A percentile compares a stretch with the other conserved stretches of the same genome.
phyloP scores from a whole-genome alignment of 768 basidiomycete species.

The Tricholoma hemisulphureum region DNA sequence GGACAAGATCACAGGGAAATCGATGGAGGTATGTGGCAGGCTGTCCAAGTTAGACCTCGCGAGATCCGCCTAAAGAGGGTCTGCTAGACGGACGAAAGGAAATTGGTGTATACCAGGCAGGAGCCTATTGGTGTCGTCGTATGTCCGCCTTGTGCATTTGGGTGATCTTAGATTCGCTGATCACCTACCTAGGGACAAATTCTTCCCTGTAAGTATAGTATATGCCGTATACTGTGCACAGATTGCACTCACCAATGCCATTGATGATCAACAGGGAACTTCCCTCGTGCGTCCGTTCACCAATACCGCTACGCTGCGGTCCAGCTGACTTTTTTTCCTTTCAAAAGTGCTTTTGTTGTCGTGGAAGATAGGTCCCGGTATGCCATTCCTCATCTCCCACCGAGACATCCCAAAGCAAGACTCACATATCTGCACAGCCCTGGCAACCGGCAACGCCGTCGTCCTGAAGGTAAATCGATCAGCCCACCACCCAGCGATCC shows the following conservation, averaged over 20 bases:
- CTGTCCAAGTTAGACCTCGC: background rate
- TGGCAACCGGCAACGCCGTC: conserved; percentile 79
- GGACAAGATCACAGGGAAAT: conserved; percentile 36
- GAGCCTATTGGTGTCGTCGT: conserved; percentile 5
- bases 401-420: background rate
- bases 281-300: conserved; percentile 40
- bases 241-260: conserved; percentile 15
- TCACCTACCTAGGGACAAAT: conserved; percentile 35
- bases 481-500: too few species aligned
- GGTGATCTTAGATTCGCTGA: background rate
- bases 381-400: background rate
- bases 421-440: conserved; percentile 43
- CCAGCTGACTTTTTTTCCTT: conserved; percentile 11
- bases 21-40: background rate
- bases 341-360: conserved; percentile 54
- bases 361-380: conserved; percentile 79
- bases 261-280: conserved; percentile 55
- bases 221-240: too few species aligned
- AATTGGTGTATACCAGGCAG: conserved; percentile 1
- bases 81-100: background rate
- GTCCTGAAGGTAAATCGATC: conserved; percentile 51
- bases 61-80: background rate
- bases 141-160: background rate
- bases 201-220: conserved; percentile 23
- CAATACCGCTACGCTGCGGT: background rate